Evolutionary conservation across 2,329 filamentous ascomycete genomes (phyloP).

Genomic region (Emmonsiellopsis sp.): DNA sequence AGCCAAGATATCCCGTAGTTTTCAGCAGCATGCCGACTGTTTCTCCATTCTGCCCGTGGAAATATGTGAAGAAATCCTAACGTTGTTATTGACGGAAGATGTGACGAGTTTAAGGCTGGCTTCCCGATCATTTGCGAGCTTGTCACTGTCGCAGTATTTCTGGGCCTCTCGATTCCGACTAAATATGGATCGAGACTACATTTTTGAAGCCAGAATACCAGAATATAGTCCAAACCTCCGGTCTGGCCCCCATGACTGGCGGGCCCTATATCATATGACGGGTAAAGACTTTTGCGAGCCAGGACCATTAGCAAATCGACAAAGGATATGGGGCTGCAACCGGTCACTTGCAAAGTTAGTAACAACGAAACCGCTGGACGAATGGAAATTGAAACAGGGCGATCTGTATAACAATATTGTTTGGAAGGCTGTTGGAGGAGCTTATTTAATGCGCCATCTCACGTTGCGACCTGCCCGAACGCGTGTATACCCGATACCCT

Average conservation of each 20-base stretch:
- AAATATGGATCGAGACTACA: conserved; percentile 11
- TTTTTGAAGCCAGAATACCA: conserved; percentile 10
- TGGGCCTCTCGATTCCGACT: conserved; percentile 15
- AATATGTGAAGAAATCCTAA: conserved; percentile 13
- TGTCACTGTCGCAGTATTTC: conserved; percentile 12
- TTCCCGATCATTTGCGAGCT: conserved; percentile 14
- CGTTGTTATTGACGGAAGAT: conserved; percentile 7
- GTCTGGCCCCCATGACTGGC: conserved; percentile 15
- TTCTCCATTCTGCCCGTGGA: conserved; percentile 13
- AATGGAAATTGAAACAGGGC: not conserved
- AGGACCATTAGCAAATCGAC: conserved; percentile 9
- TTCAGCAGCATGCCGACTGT: conserved; percentile 6
- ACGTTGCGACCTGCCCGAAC: not conserved
- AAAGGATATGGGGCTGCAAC: conserved; percentile 11
- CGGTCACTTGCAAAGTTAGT: conserved; percentile 10
- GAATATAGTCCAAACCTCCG: not conserved
- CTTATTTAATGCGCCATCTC: not conserved
- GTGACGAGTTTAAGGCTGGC: conserved; percentile 10
- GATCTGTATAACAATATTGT: conserved; percentile 4
- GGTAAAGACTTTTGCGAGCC: not conserved
- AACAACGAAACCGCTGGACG: not conserved
- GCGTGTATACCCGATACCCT: not conserved
- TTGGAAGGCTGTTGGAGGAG: conserved; percentile 2
- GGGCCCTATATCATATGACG: conserved; percentile 12
- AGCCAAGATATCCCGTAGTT: not conserved